Conservation (phyloP, 805 yeast species). For the Priceomyces carsonii region DNA sequence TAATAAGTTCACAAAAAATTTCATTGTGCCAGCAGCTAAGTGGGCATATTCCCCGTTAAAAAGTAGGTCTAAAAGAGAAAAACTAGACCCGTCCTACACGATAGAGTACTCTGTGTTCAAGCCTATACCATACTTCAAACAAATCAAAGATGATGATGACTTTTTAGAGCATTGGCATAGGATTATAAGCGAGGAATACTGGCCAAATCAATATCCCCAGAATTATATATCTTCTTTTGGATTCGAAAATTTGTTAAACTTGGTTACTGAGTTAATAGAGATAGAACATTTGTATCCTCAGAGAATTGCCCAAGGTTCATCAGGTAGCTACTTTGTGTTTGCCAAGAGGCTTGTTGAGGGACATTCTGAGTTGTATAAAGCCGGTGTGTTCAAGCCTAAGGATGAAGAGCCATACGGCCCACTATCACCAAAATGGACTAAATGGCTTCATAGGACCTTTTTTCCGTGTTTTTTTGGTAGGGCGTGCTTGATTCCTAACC, state of each 20-base stretch:
- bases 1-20: conserved; percentile 19
- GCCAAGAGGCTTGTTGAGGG: conserved; percentile 16
- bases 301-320: conserved; percentile 64
- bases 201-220: conserved; percentile 19
- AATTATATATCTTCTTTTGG: conserved; percentile 19
- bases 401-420: conserved; percentile 85
- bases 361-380: conserved; percentile 21
- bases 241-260: conserved; percentile 43
- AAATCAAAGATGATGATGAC: conserved; percentile 18
- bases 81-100: conserved; percentile 15
- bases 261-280: conserved; percentile 48
- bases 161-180: conserved; percentile 15
- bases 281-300: conserved; percentile 44
- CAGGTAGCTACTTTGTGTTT: conserved; percentile 67
- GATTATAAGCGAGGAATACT: conserved; percentile 13
- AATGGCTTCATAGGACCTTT: conserved; percentile 73
- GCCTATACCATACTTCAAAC: conserved; percentile 16
- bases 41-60: conserved; percentile 30
- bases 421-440: conserved; percentile 74
- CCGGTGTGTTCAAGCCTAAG: conserved; percentile 73
- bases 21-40: conserved; percentile 27
- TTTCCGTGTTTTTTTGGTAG: conserved; percentile 80
- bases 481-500: conserved; percentile 68
- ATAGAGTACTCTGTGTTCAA: conserved; percentile 39
- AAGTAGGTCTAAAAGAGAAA: conserved; percentile 4